Evolutionary conservation across 371 early-diverging fungal genomes (phyloP).

Genomic region (Capillidium rhysosporum): DNA sequence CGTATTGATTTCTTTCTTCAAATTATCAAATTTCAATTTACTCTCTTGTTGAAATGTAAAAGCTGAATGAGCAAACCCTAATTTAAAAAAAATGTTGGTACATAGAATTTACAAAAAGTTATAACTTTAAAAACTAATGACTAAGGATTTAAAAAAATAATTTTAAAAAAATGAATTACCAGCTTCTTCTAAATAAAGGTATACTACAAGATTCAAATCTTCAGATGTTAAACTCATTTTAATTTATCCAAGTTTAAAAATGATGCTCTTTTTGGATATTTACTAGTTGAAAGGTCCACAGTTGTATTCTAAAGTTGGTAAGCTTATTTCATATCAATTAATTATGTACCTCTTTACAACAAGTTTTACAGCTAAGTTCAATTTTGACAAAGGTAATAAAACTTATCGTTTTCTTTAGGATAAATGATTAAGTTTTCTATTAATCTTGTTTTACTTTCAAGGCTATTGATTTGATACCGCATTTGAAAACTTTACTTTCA

Average conservation of each 20-base stretch:
- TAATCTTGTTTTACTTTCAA: background rate
- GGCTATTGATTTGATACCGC: too few species aligned
- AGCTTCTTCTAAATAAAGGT: background rate
- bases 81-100: too few species aligned
- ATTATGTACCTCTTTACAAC: background rate
- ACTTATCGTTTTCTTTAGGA: background rate
- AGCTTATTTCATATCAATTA: background rate
- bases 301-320: background rate
- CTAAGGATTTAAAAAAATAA: background rate
- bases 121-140: background rate
- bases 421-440: background rate
- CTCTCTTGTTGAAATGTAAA: slow-evolving; percentile 83
- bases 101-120: background rate
- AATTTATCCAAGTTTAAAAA: background rate
- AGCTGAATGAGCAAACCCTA: slow-evolving; percentile 78
- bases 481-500: too few species aligned
- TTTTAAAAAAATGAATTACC: background rate
- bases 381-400: too few species aligned
- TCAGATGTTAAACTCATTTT: slow-evolving; percentile 3
- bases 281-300: background rate
- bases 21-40: slow-evolving; percentile 39
- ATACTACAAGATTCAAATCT: slow-evolving; percentile 1
- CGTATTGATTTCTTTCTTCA: slow-evolving; percentile 47
- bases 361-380: too few species aligned
- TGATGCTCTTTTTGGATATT: background rate